Evolutionary conservation across 2,329 filamentous ascomycete species (phyloP), one percentile per base, ranked within the genome.

Genomic region (Aspergillus udagawae): DNA sequence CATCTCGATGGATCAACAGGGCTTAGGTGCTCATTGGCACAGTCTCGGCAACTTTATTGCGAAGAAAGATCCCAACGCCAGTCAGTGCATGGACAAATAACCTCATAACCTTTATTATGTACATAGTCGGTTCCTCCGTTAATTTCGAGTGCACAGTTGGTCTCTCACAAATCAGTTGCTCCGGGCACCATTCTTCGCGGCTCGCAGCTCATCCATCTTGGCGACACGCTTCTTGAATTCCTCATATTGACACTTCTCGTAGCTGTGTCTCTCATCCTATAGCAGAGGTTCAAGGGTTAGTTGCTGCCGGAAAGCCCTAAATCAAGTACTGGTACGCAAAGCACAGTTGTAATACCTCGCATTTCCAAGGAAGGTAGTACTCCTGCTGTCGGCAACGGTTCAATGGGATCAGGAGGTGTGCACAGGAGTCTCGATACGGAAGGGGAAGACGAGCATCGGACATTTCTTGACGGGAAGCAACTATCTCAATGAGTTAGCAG

Each of bases 181-280:
- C 77, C 93, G 86, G 70, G 84, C 87, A 60, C 91, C 92, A 58
- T 80, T 86, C 84, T 95, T 96, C 59, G 90, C 86, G 65, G 86
- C 92, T 73, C 92, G 85, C 72, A 99, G 79, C 82, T 99, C 92
- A 70, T 97, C 87, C 94, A 99, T 99, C 87, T 96, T 97, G 72
- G 89, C 91, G 64, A 99, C 94, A 58, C 94, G 87, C 84, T 93
- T 91, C 86, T 96, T 96, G 83, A 99, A 99, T 76, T 97, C 94
- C 64, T 90, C 90, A 79, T 99, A 99, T 73, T 99, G 94, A 85
- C 94, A 99, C 78, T 97, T 97, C 76, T 99, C 94, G 83, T 99
- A 99, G 72, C 87, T 89, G 80, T 99, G 94, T 81, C 94, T 84
- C 83, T 99, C 94, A 76, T 92, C 87, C 94, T 97, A 35, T 59